These are phyloP conservation scores for Diutina sp. DNA, from an alignment of 1,139 yeast genomes.

Conservation along the genomic window DNA sequence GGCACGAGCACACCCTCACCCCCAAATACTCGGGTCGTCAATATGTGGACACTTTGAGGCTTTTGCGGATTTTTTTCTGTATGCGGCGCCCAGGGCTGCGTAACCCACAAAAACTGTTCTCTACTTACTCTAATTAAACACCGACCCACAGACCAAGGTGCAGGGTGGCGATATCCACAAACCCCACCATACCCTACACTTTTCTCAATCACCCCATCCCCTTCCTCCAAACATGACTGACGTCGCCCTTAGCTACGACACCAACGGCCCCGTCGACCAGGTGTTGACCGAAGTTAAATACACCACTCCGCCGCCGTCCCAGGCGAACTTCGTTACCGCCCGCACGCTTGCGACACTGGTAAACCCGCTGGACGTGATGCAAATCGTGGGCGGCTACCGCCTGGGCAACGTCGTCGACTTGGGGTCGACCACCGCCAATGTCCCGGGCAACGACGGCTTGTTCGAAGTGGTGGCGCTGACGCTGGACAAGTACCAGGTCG, in stretches of 20 bases:
- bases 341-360: not conserved
- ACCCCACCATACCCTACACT: too few species aligned
- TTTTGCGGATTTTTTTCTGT: too few species aligned
- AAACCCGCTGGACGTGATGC: slow-evolving; percentile 2
- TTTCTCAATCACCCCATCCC: too few species aligned
- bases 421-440: not conserved
- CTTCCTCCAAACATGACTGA: not conserved
- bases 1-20: not conserved
- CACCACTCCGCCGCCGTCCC: not conserved
- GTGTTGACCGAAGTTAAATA: not conserved
- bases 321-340: not conserved
- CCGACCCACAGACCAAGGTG: too few species aligned
- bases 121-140: too few species aligned
- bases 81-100: too few species aligned
- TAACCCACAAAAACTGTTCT: too few species aligned
- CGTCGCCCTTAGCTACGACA: not conserved
- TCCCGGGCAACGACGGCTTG: not conserved
- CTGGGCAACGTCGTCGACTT: not conserved
- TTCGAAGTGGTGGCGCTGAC: not conserved
- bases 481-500: not conserved
- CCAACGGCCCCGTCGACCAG: not conserved
- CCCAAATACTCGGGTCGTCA: not conserved
- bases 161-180: too few species aligned
- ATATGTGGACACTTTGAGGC: too few species aligned
- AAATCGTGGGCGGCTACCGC: not conserved